These are phyloP conservation scores for Aspergillus heteromorphus DNA, from an alignment of 495 filamentous ascomycete genomes.

Conservation along the genomic window DNA sequence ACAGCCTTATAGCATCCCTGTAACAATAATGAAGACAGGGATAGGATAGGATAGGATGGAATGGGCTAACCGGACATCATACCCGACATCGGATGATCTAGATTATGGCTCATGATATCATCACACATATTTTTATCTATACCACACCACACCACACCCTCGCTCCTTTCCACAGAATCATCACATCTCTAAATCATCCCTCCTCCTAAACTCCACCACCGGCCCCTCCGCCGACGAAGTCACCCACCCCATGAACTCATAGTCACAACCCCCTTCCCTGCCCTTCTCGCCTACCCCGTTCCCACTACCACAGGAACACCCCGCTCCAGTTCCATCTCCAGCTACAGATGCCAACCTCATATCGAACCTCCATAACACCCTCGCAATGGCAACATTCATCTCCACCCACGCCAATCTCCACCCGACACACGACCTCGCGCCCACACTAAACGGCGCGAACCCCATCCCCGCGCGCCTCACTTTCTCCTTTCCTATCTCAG, in stretches of 20 bases:
- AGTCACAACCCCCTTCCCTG: neutral
- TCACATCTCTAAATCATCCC: neutral
- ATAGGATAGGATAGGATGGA: no score
- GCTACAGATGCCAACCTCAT: constrained; percentile 18
- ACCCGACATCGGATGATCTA: no score
- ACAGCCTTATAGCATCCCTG: no score
- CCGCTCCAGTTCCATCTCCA: no score
- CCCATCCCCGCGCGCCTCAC: constrained; percentile 20
- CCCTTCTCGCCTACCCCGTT: no score
- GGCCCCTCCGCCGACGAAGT: neutral
- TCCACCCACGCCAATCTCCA: constrained; percentile 52
- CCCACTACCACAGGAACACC: no score
- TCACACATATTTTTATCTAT: neutral
- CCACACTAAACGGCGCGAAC: constrained; percentile 55
- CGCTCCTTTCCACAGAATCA: neutral
- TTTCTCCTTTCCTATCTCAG: constrained; percentile 5
- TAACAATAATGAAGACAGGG: no score
- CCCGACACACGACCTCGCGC: constrained; percentile 54
- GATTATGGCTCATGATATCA: no score
- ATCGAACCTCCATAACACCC: constrained; percentile 16
- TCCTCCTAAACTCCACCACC: neutral
- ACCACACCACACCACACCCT: neutral
- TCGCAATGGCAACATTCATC: constrained; percentile 25
- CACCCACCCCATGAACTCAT: neutral
- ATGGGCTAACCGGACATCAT: no score